Conservation (phyloP, 2,329 filamentous ascomycete genomes). For the Fusarium tricinctum region DNA sequence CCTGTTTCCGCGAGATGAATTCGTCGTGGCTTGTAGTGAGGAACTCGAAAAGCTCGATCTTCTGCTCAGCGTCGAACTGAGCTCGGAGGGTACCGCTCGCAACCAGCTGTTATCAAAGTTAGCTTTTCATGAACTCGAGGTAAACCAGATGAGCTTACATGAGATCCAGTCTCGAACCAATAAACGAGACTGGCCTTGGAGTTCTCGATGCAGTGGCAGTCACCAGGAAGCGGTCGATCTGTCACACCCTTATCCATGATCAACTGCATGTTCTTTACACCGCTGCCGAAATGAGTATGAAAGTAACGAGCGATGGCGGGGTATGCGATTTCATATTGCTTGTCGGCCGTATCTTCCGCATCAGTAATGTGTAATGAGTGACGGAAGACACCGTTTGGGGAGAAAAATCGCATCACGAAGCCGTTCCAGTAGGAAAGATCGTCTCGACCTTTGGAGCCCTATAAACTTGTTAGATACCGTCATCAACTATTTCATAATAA, state of each 20-base stretch:
- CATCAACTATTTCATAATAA: background rate
- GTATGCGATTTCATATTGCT: conserved; percentile 88
- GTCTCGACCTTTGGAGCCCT: conserved; percentile 72
- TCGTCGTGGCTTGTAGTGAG: conserved; percentile 83
- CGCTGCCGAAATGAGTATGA: conserved; percentile 88
- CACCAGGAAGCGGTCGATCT: conserved; percentile 70
- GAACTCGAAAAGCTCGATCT: conserved; percentile 89
- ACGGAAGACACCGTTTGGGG: conserved; percentile 80
- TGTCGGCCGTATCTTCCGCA: conserved; percentile 72
- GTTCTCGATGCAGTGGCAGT: conserved; percentile 82
- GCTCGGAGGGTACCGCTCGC: conserved; percentile 82
- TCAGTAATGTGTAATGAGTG: conserved; percentile 74
- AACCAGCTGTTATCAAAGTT: conserved; percentile 71
- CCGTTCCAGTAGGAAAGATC: conserved; percentile 82
- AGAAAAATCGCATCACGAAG: conserved; percentile 88
- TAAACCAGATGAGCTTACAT: conserved; percentile 66
- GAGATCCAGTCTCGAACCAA: conserved; percentile 87
- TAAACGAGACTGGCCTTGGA: conserved; percentile 85
- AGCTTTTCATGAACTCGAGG: conserved; percentile 35
- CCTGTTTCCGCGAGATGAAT: conserved; percentile 79
- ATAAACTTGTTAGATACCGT: conserved; percentile 22
- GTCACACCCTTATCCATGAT: conserved; percentile 77
- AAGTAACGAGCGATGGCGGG: conserved; percentile 90
- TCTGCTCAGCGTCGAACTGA: conserved; percentile 82
- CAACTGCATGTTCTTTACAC: conserved; percentile 87